Conservation (phyloP, 129 eudicot genomes). For the Escallonia herrerae region DNA sequence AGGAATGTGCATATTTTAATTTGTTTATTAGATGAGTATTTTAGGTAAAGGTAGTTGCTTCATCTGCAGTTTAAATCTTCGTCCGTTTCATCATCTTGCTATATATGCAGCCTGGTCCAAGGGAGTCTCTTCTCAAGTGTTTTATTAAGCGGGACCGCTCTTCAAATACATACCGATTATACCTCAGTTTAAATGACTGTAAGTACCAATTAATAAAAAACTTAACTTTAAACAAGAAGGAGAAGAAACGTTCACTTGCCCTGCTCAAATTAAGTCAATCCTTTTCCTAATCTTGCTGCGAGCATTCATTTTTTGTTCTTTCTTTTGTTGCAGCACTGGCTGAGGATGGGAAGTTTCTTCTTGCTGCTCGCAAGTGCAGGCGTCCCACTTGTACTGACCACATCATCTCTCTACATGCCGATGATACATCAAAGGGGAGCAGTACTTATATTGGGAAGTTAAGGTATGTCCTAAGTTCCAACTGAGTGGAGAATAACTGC, state of each 20-base stretch:
- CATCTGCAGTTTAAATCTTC: neutral
- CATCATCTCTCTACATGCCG: constrained; percentile 63
- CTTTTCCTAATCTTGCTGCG: neutral
- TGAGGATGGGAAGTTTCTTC: constrained; percentile 89
- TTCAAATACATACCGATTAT: constrained; percentile 60
- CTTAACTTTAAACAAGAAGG: too few species aligned
- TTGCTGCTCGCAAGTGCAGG: constrained; percentile 87
- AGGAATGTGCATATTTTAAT: neutral
- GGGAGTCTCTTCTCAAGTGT: constrained; percentile 67
- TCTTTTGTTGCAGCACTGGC: constrained; percentile 59
- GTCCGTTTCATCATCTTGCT: constrained; percentile 10
- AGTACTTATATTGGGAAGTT: constrained; percentile 69
- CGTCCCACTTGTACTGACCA: constrained; percentile 78
- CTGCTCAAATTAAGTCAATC: neutral
- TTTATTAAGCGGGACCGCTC: constrained; percentile 74
- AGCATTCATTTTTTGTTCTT: constrained; percentile 3
- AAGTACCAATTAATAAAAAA: too few species aligned
- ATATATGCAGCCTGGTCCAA: constrained; percentile 86
- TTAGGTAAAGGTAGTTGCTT: neutral
- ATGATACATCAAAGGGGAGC: constrained; percentile 73
- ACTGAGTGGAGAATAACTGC: neutral
- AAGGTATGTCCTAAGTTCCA: constrained; percentile 37
- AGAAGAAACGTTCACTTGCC: neutral
- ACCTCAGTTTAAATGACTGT: constrained; percentile 72
- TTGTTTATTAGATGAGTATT: neutral